These are phyloP conservation scores for Sarocladium brachiariae DNA, from an alignment of 2,329 filamentous ascomycete species.

Conservation along the genomic window DNA sequence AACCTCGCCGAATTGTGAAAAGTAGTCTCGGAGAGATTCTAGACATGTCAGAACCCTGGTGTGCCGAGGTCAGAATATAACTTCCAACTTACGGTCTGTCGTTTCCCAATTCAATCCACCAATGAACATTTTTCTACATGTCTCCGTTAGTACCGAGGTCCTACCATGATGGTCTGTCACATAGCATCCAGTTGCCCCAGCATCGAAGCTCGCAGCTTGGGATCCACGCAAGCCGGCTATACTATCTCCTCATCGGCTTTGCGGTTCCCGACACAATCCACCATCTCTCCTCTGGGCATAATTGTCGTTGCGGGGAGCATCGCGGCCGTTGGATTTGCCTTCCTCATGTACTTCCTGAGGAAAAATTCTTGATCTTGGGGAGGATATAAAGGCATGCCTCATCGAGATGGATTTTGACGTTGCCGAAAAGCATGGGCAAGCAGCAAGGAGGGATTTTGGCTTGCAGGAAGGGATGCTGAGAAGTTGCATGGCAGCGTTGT, in stretches of 20 bases:
- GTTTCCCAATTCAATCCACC: constrained; percentile 99
- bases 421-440: no score
- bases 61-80: no score
- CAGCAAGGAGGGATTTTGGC: no score
- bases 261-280: no score
- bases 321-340: no score
- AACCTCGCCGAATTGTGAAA: constrained; percentile 95
- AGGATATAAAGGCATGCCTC: no score
- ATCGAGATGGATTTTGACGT: not conserved
- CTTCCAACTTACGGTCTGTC: constrained; percentile 72
- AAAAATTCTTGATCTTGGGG: no score
- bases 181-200: not conserved
- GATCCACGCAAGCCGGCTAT: not conserved
- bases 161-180: not conserved
- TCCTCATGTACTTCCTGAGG: no score
- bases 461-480: not conserved
- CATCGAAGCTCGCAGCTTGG: not conserved
- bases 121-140: constrained; percentile 98
- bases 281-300: no score
- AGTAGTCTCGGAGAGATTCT: constrained; percentile 97
- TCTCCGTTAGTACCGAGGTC: not conserved
- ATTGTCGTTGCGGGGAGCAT: no score
- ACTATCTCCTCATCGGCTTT: no score
- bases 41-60: constrained; percentile 8
- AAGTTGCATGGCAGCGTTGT: not conserved